Evolutionary conservation across 2,329 filamentous ascomycete genomes (phyloP).

Genomic region (Penicillium sp.): DNA sequence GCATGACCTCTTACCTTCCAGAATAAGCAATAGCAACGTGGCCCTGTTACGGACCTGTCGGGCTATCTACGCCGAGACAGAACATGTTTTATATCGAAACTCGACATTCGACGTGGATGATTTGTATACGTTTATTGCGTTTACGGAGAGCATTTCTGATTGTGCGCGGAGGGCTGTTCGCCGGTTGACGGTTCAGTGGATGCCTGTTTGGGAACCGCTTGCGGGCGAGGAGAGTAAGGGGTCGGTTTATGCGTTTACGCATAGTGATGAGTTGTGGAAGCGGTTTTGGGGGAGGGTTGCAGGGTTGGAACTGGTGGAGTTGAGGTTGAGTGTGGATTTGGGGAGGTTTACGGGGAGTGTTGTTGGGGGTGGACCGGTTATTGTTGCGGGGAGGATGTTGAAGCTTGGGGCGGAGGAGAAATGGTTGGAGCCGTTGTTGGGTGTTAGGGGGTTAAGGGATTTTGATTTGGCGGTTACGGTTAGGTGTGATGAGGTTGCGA

Average conservation of each 20-base stretch:
- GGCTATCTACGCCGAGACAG: constrained; percentile 34
- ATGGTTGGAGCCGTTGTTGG: constrained; percentile 31
- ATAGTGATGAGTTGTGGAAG: constrained; percentile 34
- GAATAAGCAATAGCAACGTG: constrained; percentile 22
- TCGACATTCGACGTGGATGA: constrained; percentile 35
- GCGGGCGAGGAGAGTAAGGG: constrained; percentile 26
- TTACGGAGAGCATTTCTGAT: constrained; percentile 23
- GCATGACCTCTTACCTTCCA: constrained; percentile 18
- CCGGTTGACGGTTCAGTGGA: constrained; percentile 32
- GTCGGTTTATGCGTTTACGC: constrained; percentile 36
- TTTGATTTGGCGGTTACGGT: constrained; percentile 36
- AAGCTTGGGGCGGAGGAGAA: constrained; percentile 24
- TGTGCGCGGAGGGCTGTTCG: constrained; percentile 18
- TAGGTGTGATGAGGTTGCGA: constrained; percentile 29
- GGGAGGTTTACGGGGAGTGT: constrained; percentile 27
- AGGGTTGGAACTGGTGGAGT: constrained; percentile 17
- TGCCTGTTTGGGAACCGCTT: constrained; percentile 34
- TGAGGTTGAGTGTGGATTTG: constrained; percentile 30
- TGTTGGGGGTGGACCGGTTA: constrained; percentile 5
- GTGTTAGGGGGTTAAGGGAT: constrained; percentile 24
- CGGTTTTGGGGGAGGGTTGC: constrained; percentile 30
- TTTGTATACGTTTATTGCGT: constrained; percentile 36
- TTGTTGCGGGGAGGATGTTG: constrained; percentile 24
- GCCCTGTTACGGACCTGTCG: constrained; percentile 33
- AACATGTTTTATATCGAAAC: constrained; percentile 27